Conservation (phyloP, 192 early-diverging fungal species). For the Allomyces arbusculus region DNA sequence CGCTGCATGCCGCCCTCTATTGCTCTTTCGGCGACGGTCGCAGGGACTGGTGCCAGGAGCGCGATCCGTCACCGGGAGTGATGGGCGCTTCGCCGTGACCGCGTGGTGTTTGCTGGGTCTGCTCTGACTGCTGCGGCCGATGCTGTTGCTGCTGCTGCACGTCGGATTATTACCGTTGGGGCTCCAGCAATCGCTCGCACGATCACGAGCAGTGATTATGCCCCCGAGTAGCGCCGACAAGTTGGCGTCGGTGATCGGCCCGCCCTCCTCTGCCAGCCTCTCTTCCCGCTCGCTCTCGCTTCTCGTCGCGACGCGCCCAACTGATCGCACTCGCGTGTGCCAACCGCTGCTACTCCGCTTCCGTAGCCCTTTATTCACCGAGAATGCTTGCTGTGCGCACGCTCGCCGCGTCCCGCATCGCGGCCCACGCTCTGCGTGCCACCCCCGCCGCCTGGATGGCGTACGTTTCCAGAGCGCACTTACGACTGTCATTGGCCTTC, state of each 20-base stretch:
- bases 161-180: too few species aligned
- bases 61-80: too few species aligned
- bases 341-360: neutral
- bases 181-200: neutral
- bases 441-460: neutral
- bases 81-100: too few species aligned
- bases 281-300: too few species aligned
- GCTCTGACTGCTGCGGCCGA: too few species aligned
- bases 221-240: neutral
- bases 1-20: too few species aligned
- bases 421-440: neutral
- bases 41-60: too few species aligned
- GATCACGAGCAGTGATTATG: neutral
- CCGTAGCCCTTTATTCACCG: neutral
- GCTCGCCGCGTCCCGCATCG: neutral
- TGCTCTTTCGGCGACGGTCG: too few species aligned
- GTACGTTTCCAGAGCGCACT: neutral
- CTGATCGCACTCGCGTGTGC: neutral
- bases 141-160: too few species aligned
- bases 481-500: neutral
- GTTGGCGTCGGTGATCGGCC: neutral
- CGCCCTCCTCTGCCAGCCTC: too few species aligned
- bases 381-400: neutral
- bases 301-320: neutral
- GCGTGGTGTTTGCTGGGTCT: too few species aligned